Base-by-base conservation (phyloP, 108 stramenopile genomes). In the Conticribra weissflogii region DNA sequence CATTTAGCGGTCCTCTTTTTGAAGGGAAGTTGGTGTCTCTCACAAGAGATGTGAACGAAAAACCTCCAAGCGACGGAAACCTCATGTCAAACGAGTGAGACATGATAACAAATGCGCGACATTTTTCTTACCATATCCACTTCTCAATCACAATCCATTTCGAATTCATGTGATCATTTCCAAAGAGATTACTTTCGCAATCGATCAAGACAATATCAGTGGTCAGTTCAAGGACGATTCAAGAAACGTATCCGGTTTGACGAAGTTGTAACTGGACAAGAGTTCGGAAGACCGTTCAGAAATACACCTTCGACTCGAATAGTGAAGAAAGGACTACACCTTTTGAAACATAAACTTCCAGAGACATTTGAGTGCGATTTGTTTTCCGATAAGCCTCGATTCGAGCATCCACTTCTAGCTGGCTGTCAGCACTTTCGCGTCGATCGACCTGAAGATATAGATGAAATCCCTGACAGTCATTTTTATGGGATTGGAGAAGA, bases 191-290 rank as follows among this genome's bases (percentile, higher is more conserved):
- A 82, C 36, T 82, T 82, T 49, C 24, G 47, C 2, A 61, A 68
- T 22, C 34, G 71, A 54, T 82, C 81, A 14, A 29, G 81, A 2
- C 70, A 77, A 45, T 82, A 72, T 34, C 54, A 72, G 34, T 78
- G 81, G 81, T 63, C 56, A 5, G 76, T 82, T 12, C 81, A 82
- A 63, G 81, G 81, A 21, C 25, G 71, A 16, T 82, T 82, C 49
- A 66, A 60, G 36, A 21, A 48, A 12, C 52, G 81, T 52, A 61
- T 60, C 28, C 30, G 76, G 41, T 82, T 77, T 31, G 81, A 82
- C 49, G 29, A 78, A 21, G 41, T 82, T 53, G 66, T 78, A 5
- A 82, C 81, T n/a, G 81, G 81, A 2, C 81, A 82, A 81, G 80
- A 81, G 17, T 77, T 82, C 57, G 63, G 56, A 9, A 34, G 81